Percentiles rank a stretch among this genome's conserved stretches.
phyloP scores from a whole-genome alignment of 768 basidiomycete species.

The Hemileccinum impolitum region DNA sequence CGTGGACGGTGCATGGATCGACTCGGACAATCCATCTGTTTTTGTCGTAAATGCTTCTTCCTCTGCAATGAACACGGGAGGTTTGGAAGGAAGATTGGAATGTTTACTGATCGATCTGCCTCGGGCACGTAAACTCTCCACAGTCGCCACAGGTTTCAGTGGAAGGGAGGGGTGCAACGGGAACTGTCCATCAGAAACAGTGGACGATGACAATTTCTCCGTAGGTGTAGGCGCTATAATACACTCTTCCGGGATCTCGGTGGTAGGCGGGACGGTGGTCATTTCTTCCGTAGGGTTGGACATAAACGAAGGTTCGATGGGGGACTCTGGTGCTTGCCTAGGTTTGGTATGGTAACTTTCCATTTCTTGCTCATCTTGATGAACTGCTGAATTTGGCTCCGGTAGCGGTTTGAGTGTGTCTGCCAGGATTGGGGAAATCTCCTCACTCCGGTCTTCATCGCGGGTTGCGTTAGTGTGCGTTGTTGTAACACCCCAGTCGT shows the following conservation, averaged over 20 bases:
- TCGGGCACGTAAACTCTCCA: conserved; percentile 13
- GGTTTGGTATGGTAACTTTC: conserved; percentile 15
- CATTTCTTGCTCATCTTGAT: conserved; percentile 19
- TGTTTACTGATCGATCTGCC: conserved; percentile 12
- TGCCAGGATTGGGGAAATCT: conserved; percentile 67
- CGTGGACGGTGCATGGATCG: conserved; percentile 24
- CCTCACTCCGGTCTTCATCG: conserved; percentile 33
- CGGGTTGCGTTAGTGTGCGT: conserved; percentile 27
- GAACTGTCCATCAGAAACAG: conserved; percentile 15
- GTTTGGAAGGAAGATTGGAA: conserved; percentile 14
- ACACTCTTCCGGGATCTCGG: conserved; percentile 19
- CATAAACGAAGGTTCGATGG: conserved; percentile 5
- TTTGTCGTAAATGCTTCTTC: conserved; percentile 15
- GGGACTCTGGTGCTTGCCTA: conserved; percentile 4
- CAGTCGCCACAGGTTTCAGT: conserved; percentile 38
- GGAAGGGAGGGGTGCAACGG: conserved; percentile 47
- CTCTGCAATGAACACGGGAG: conserved; percentile 1
- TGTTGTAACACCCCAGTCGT: conserved; percentile 78
- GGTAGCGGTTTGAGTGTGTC: conserved; percentile 62
- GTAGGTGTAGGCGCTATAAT: conserved; percentile 7
- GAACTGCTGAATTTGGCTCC: conserved; percentile 36
- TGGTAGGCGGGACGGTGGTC: background rate
- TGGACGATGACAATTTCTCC: conserved; percentile 7
- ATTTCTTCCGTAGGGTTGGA: conserved; percentile 6
- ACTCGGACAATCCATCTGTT: conserved; percentile 22